Base-by-base conservation (phyloP, 2,329 filamentous ascomycete genomes). In the Cladorrhinum sp. region DNA sequence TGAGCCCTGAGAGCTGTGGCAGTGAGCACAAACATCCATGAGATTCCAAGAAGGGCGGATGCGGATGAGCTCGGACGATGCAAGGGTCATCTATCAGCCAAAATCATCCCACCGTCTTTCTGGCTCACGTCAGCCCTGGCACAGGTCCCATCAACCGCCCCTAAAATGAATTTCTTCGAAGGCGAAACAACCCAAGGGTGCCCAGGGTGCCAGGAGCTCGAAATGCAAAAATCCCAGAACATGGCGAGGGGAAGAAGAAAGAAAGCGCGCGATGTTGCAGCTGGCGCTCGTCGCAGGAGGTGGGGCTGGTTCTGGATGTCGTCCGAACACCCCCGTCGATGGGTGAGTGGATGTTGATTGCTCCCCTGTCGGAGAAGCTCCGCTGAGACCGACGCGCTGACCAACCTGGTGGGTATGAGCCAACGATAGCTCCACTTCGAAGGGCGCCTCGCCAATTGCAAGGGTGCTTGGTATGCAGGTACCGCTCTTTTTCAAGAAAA, bases 401-500 rank as follows among this genome's bases (percentile, higher is more conserved):
- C 26, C 4, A 61, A 57, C 55, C 48, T 52, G 60, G 58, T 55
- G 57, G 59, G 61, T 48, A 57, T 57, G 57, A 20, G 48, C 49
- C 58, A 52, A 24, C 49, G 18, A 24, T 4, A 21, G 28, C 42
- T 14, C 60, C 60, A 57, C 58, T 49, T 36, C 20, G 23, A 57
- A 33, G 9, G 39, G 50, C 56, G 52, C 46, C 18, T 50, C 42
- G 54, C 64, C 64, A 66, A 66, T 64, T 46, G 53, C 21, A 36
- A 39, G 9, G 26, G n/a, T 36, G 50, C 46, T 58, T 50, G 60
- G 24, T 4, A 66, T 64, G 64, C 64, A 66, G 64, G 64, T 60
- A 66, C 64, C 52, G 12, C 26, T 7, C 28, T 28, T 28, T 6
- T 39, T 48, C 30, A 42, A 12, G 23, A 54, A 53, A 54, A 64